Conservation (phyloP, 345 rosid species). For the Ceriops zippeliana region DNA sequence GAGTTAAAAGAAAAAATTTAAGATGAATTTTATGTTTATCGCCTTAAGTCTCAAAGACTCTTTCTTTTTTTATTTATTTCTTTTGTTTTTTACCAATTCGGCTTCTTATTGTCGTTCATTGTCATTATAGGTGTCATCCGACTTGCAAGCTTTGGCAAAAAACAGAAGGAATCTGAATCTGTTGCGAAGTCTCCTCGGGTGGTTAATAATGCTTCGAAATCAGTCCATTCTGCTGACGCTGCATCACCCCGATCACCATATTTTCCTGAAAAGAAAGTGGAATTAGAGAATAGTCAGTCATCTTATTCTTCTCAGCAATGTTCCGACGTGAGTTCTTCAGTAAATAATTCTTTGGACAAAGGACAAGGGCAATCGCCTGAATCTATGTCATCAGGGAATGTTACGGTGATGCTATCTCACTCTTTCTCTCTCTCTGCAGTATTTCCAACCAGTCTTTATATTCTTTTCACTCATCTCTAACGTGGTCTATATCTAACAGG, state of each 20-base stretch:
- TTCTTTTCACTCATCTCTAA: neutral
- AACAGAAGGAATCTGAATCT: conserved; percentile 51
- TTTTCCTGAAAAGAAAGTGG: conserved; percentile 32
- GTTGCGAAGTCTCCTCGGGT: conserved; percentile 41
- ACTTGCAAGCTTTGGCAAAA: conserved; percentile 60
- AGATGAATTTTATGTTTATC: neutral
- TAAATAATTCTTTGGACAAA: conserved; percentile 40
- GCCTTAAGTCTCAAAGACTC: too few species aligned
- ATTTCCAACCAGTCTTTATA: too few species aligned
- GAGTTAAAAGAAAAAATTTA: too few species aligned
- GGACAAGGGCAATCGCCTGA: conserved; percentile 31
- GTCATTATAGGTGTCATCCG: conserved; percentile 43
- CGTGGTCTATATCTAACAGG: conserved; percentile 4
- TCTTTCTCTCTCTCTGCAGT: neutral
- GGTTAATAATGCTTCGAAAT: conserved; percentile 23
- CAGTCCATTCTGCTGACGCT: conserved; percentile 23
- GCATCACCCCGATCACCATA: conserved; percentile 31
- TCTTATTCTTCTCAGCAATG: conserved; percentile 39
- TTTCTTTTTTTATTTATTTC: too few species aligned
- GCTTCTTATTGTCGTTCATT: neutral
- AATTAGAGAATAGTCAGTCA: conserved; percentile 30
- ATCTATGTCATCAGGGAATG: conserved; percentile 27
- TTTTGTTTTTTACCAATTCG: neutral
- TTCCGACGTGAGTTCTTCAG: conserved; percentile 33
- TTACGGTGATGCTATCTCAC: conserved; percentile 15